Base-by-base conservation (phyloP, 2,329 filamentous ascomycete species). In the Epichloe brachyelytri region DNA sequence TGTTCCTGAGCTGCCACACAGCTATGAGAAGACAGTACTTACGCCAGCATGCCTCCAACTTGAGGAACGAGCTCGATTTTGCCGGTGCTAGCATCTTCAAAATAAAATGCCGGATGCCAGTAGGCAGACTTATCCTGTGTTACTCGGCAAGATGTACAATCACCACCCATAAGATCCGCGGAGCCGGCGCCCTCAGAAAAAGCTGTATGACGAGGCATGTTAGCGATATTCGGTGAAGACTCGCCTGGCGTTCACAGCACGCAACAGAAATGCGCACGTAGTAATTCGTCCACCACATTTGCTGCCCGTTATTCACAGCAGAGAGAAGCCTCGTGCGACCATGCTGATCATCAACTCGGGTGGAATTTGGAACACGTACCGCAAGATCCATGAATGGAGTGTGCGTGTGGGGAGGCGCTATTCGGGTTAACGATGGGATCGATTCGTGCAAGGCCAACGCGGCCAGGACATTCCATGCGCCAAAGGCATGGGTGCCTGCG, bases 71-170 rank as follows among this genome's bases (percentile, higher is more conserved):
- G 66, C 59, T 86, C 78, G 48, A 80, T 80, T 51, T 80, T 72
- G 52, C 84, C 79, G 58, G 86, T 84, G 12, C 68, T 61, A 5
- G 63, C 63, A 60, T 89, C 78, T 62, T 82, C 68, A 66, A 95
- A 95, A 71, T 91, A 90, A 56, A 95, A 63, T 2, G 78, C 70
- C 1, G 89, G 89, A 49, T 82, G 80, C 87, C 88, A 95, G 71
- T 95, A 95, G 34, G 81, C 82, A n/a, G 88, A 95, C 69, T 82
- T 85, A 69, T 95, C 89, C 68, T 91, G 75, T 38, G 73, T 80
- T 41, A 94, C 85, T 51, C 77, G 79, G 64, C 88, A 95, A 11
- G 87, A 90, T 1, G 88, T 93, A 70, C 89, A 95, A 56, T 80
- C 70, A 44, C 77, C 82, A 15, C 61, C 65, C 4, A 74, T 61